phyloP scores from a whole-genome alignment of 2,329 filamentous ascomycete species.

The Plenodomus tracheiphilus region DNA sequence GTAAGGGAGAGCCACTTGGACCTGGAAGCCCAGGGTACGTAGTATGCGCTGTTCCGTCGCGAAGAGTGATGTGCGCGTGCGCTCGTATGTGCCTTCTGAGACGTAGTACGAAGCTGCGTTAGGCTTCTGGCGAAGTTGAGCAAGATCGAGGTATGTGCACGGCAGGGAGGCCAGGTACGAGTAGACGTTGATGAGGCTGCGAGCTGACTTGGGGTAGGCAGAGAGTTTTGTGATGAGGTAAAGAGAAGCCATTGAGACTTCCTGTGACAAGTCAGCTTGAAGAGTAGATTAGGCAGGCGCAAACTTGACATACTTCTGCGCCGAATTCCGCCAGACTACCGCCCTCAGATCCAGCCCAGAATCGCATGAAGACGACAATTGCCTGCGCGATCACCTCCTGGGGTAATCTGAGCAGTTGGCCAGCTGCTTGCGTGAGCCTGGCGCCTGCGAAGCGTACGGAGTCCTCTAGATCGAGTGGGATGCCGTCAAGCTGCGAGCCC shows the following conservation, averaged over 20 bases:
- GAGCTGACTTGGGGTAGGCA: constrained; percentile 71
- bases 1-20: constrained; percentile 83
- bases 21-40: constrained; percentile 76
- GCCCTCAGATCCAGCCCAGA: constrained; percentile 68
- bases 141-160: constrained; percentile 58
- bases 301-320: constrained; percentile 57
- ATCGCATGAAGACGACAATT: constrained; percentile 78
- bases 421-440: constrained; percentile 75
- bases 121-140: constrained; percentile 24
- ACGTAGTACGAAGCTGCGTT: constrained; percentile 57
- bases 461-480: constrained; percentile 72
- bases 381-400: constrained; percentile 86
- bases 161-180: constrained; percentile 71
- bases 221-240: constrained; percentile 86
- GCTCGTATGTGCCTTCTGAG: constrained; percentile 71
- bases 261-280: constrained; percentile 54
- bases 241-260: constrained; percentile 78
- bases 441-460: constrained; percentile 72
- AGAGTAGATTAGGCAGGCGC: neutral
- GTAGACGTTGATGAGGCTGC: constrained; percentile 84
- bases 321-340: constrained; percentile 55
- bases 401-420: constrained; percentile 78
- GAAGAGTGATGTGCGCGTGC: constrained; percentile 64
- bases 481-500: constrained; percentile 57
- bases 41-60: constrained; percentile 78